Evolutionary conservation across 176 grass and related monocot genomes (phyloP).

Genomic region (Miscanthus lutarioriparius): DNA sequence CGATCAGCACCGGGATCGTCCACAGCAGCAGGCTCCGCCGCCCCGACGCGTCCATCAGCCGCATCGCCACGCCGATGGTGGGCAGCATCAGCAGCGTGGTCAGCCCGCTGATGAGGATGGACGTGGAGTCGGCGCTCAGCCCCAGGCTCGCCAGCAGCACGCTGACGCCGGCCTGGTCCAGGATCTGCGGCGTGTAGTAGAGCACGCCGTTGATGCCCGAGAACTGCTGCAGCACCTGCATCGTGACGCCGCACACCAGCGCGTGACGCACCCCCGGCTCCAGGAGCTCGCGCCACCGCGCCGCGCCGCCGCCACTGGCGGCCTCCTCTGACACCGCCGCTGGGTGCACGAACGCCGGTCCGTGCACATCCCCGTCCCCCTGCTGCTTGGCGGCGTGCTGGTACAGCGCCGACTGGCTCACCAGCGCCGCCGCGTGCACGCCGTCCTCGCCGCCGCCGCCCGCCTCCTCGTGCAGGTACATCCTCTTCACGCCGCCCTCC

Average conservation of each 20-base stretch:
- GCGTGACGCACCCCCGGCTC: slow-evolving; percentile 56
- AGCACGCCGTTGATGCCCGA: slow-evolving; percentile 79
- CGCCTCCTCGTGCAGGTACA: slow-evolving; percentile 76
- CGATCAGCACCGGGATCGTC: slow-evolving; percentile 69
- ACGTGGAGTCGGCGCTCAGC: slow-evolving; percentile 57
- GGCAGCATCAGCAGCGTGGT: slow-evolving; percentile 85
- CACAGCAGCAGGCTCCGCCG: slow-evolving; percentile 74
- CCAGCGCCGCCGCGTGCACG: slow-evolving; percentile 69
- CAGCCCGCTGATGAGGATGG: slow-evolving; percentile 71
- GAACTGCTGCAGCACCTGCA: slow-evolving; percentile 85
- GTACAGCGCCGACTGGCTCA: slow-evolving; percentile 58
- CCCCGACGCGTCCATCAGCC: slow-evolving; percentile 87
- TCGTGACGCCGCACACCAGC: slow-evolving; percentile 48
- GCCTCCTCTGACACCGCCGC: too few species aligned
- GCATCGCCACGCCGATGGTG: slow-evolving; percentile 77
- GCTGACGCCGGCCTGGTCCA: slow-evolving; percentile 66
- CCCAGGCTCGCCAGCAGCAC: slow-evolving; percentile 55
- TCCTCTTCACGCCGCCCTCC: slow-evolving; percentile 53
- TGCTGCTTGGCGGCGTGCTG: background rate
- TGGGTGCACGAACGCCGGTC: too few species aligned
- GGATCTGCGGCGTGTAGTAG: slow-evolving; percentile 89
- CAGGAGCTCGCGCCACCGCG: slow-evolving; percentile 50
- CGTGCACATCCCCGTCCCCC: background rate
- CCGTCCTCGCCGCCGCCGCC: background rate
- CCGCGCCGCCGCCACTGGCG: background rate